These are phyloP conservation scores for Solanum chaucha DNA, from an alignment of 257 asterid species.

Conservation along the genomic window DNA sequence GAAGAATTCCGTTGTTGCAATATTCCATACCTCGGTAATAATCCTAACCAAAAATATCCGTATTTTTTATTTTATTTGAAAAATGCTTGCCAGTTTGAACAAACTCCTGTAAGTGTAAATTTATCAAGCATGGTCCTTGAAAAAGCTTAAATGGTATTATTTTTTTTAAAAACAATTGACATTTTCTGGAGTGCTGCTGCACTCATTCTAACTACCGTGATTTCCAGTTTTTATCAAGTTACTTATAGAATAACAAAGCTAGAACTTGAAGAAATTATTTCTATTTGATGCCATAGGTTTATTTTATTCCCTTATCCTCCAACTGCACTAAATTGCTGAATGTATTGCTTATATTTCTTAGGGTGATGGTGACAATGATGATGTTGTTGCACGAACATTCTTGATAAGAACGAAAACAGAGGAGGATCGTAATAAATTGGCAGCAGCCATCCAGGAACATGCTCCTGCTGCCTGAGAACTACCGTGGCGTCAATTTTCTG, in stretches of 20 bases:
- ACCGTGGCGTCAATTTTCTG: constrained; percentile 4
- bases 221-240: background rate
- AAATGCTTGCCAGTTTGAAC: background rate
- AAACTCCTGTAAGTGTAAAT: background rate
- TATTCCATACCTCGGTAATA: constrained; percentile 59
- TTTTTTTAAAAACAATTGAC: background rate
- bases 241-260: background rate
- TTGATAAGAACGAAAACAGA: constrained; percentile 60
- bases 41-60: background rate
- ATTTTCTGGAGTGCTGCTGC: background rate
- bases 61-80: background rate
- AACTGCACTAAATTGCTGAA: background rate
- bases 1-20: constrained; percentile 30
- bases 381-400: constrained; percentile 65
- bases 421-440: constrained; percentile 77
- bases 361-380: constrained; percentile 56
- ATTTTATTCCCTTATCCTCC: background rate
- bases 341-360: background rate
- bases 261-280: background rate
- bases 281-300: background rate
- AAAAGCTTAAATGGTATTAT: background rate
- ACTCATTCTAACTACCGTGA: background rate
- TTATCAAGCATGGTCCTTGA: background rate
- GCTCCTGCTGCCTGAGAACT: constrained; percentile 61
- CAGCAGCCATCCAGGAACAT: constrained; percentile 58